Evolutionary conservation across 2,329 filamentous ascomycete species (phyloP).

Genomic region (Elsinoe australis): DNA sequence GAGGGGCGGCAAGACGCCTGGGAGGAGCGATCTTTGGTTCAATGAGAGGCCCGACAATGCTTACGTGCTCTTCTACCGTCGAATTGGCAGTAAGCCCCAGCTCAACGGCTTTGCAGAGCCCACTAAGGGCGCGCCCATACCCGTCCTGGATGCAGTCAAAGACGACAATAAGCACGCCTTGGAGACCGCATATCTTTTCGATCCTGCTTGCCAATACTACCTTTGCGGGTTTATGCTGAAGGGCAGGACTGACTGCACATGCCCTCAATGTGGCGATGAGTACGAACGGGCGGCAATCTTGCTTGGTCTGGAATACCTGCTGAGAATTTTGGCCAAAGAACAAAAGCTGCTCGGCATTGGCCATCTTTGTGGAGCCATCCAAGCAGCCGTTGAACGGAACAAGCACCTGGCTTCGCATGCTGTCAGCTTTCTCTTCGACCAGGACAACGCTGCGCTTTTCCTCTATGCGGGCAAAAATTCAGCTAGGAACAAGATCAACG

Average conservation of each 20-base stretch:
- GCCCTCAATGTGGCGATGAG: not conserved
- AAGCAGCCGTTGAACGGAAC: not conserved
- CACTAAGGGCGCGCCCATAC: not conserved
- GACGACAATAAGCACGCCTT: conserved; percentile 10
- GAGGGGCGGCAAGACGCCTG: conserved; percentile 63
- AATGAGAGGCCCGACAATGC: conserved; percentile 52
- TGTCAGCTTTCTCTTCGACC: not conserved
- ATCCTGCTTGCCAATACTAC: not conserved
- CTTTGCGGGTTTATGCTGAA: not conserved
- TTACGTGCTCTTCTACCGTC: conserved; percentile 97
- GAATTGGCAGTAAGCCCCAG: conserved; percentile 42
- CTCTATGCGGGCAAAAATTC: not conserved
- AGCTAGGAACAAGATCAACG: not conserved
- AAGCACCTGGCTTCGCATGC: not conserved
- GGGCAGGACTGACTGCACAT: not conserved
- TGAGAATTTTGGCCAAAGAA: not conserved
- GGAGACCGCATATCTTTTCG: conserved; percentile 4
- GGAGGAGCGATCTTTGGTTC: conserved; percentile 28
- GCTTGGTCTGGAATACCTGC: conserved; percentile 3
- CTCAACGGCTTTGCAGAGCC: conserved; percentile 3
- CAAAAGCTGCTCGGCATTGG: not conserved
- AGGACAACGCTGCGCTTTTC: not conserved
- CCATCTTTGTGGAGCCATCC: not conserved
- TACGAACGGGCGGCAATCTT: conserved; percentile 2
- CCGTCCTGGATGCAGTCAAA: not conserved